Evolutionary conservation across 768 basidiomycete species (phyloP).

Genomic region (Boletus eberwhitei): DNA sequence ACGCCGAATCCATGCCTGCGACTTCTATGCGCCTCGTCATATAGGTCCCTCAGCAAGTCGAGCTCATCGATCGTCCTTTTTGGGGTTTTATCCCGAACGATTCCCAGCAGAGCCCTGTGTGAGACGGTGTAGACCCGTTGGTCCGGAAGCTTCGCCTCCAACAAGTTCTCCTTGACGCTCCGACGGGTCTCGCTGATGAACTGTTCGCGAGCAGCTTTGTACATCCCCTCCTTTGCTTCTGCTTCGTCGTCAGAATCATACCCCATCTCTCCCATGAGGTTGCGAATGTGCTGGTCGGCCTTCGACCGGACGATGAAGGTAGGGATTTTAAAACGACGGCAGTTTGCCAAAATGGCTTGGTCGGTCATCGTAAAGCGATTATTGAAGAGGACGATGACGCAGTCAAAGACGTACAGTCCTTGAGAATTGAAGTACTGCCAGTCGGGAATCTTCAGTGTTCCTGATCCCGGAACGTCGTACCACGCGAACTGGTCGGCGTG

Average conservation of each 20-base stretch:
- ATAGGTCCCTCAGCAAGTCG: slow-evolving; percentile 25
- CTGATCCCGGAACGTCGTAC: slow-evolving; percentile 40
- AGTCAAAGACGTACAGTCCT: slow-evolving; percentile 37
- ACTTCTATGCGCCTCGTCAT: slow-evolving; percentile 14
- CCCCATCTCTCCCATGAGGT: slow-evolving; percentile 26
- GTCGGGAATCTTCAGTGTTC: slow-evolving; percentile 33
- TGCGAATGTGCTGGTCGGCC: slow-evolving; percentile 32
- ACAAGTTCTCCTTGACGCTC: slow-evolving; percentile 24
- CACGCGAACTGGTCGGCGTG: slow-evolving; percentile 28
- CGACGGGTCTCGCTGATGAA: slow-evolving; percentile 27
- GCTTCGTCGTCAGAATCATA: slow-evolving; percentile 26
- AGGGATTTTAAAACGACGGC: slow-evolving; percentile 34
- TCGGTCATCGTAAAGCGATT: slow-evolving; percentile 36
- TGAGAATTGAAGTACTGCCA: slow-evolving; percentile 40
- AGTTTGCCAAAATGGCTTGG: slow-evolving; percentile 33
- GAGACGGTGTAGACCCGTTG: slow-evolving; percentile 31
- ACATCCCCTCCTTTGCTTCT: slow-evolving; percentile 13
- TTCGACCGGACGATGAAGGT: slow-evolving; percentile 37
- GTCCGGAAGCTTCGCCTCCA: slow-evolving; percentile 25
- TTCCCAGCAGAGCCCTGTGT: slow-evolving; percentile 18
- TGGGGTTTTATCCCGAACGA: slow-evolving; percentile 23
- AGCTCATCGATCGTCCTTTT: slow-evolving; percentile 27
- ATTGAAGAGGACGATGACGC: slow-evolving; percentile 34
- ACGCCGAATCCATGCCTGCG: slow-evolving; percentile 4
- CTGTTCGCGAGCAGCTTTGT: slow-evolving; percentile 25